Percentiles rank a stretch among this genome's conserved stretches.
Conservation (phyloP, 352 stramenopile species). For the Globisporangium emineosum region DNA sequence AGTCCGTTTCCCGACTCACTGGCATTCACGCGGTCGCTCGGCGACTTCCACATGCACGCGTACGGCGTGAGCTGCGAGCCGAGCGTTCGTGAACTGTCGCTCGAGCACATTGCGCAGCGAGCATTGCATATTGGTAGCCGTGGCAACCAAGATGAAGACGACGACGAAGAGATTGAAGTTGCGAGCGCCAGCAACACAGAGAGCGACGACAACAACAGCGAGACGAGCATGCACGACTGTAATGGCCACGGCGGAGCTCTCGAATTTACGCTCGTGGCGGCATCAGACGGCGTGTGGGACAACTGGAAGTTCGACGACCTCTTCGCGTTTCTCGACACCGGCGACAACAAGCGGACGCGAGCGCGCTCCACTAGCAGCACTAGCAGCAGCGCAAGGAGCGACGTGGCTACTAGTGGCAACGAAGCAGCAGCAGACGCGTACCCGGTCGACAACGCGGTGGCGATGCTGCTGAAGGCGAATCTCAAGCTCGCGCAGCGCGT, state of each 20-base stretch:
- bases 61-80: slow-evolving; percentile 76
- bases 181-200: slow-evolving; percentile 19
- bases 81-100: slow-evolving; percentile 49
- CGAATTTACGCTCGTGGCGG: slow-evolving; percentile 62
- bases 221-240: not conserved
- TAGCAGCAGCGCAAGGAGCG: not conserved
- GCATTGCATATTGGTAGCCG: slow-evolving; percentile 1
- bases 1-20: slow-evolving; percentile 76
- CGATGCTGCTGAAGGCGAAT: slow-evolving; percentile 62
- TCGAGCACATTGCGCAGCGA: slow-evolving; percentile 33
- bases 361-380: not conserved
- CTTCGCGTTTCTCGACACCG: slow-evolving; percentile 31
- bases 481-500: slow-evolving; percentile 48
- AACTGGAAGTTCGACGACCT: slow-evolving; percentile 87
- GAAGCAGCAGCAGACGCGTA: not conserved
- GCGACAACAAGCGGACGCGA: slow-evolving; percentile 6
- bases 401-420: not conserved
- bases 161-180: slow-evolving; percentile 2
- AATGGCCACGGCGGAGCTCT: not conserved
- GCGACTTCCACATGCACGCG: slow-evolving; percentile 86
- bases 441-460: slow-evolving; percentile 29
- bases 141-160: slow-evolving; percentile 25
- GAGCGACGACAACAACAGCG: slow-evolving; percentile 20
- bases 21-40: slow-evolving; percentile 86
- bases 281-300: slow-evolving; percentile 87